Evolutionary conservation across 2,329 filamentous ascomycete genomes (phyloP).

Genomic region (Capronia epimyces): DNA sequence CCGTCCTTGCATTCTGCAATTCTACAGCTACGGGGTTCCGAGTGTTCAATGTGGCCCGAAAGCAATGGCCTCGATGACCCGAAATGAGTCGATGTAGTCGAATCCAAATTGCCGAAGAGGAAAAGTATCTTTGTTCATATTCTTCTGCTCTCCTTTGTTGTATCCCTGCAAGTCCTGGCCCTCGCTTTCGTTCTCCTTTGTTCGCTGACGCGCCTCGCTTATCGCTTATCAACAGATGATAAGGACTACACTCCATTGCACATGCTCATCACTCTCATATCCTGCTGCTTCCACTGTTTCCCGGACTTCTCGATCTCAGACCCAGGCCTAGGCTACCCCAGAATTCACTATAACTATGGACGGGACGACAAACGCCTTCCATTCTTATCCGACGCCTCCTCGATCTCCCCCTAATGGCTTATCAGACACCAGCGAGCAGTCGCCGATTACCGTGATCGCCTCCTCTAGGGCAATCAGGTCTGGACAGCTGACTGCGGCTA

Average conservation of each 20-base stretch:
- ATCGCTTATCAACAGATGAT: constrained; percentile 25
- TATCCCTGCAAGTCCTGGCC: constrained; percentile 4
- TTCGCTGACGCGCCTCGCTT: constrained; percentile 7
- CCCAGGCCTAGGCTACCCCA: constrained; percentile 9
- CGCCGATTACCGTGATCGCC: constrained; percentile 66
- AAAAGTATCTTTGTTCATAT: constrained; percentile 11
- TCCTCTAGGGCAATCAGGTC: constrained; percentile 79
- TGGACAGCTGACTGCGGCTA: constrained; percentile 71
- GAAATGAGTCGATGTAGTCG: constrained; percentile 6
- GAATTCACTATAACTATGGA: constrained; percentile 17
- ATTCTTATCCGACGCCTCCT: constrained; percentile 27
- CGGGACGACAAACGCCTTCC: constrained; percentile 14
- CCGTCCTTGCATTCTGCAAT: constrained; percentile 1
- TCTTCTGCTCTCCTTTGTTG: constrained; percentile 5
- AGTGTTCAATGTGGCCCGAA: constrained; percentile 5
- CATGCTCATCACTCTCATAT: constrained; percentile 16
- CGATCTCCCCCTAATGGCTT: constrained; percentile 25
- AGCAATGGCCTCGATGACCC: not conserved
- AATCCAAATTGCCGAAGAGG: constrained; percentile 1
- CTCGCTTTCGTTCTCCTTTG: constrained; percentile 5
- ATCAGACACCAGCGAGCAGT: constrained; percentile 22
- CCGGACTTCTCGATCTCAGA: constrained; percentile 2
- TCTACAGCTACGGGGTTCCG: not conserved
- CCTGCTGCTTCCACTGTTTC: constrained; percentile 4
- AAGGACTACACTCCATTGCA: constrained; percentile 21